Evolutionary conservation across 176 grass and related monocot species (phyloP).

Genomic region (Oryza punctata): DNA sequence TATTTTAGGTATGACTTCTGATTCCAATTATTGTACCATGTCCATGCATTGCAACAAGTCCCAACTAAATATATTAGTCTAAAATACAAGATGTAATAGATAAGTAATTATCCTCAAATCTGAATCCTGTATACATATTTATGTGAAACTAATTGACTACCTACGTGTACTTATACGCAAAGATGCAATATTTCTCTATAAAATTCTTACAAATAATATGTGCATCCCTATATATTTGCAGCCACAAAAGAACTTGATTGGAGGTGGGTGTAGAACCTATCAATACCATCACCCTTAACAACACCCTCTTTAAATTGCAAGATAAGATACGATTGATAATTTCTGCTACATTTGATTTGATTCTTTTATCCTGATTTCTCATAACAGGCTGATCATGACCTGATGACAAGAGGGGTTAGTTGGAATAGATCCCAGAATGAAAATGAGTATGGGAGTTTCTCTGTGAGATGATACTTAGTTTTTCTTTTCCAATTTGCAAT

Average conservation of each 20-base stretch:
- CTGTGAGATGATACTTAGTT: conserved; percentile 2
- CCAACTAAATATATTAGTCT: neutral
- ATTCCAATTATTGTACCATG: neutral
- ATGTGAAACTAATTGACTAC: neutral
- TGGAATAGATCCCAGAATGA: conserved; percentile 67
- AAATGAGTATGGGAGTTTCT: conserved; percentile 63
- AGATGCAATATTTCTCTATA: neutral
- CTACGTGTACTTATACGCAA: neutral
- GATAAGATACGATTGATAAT: neutral
- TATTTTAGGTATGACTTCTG: conserved; percentile 30
- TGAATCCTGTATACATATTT: neutral
- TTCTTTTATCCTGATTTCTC: conserved; percentile 33
- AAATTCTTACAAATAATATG: neutral
- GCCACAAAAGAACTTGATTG: neutral
- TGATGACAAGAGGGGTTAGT: conserved; percentile 50
- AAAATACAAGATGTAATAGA: neutral
- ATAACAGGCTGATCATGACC: conserved; percentile 74
- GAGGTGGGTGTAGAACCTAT: neutral
- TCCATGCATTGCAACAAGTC: neutral
- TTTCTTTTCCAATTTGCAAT: conserved; percentile 30
- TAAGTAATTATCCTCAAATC: neutral
- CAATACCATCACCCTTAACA: neutral
- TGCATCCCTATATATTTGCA: neutral
- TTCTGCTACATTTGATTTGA: conserved; percentile 26
- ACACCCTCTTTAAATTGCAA: neutral